Conservation (phyloP, 2,329 filamentous ascomycete species). For the Cercospora sp. region DNA sequence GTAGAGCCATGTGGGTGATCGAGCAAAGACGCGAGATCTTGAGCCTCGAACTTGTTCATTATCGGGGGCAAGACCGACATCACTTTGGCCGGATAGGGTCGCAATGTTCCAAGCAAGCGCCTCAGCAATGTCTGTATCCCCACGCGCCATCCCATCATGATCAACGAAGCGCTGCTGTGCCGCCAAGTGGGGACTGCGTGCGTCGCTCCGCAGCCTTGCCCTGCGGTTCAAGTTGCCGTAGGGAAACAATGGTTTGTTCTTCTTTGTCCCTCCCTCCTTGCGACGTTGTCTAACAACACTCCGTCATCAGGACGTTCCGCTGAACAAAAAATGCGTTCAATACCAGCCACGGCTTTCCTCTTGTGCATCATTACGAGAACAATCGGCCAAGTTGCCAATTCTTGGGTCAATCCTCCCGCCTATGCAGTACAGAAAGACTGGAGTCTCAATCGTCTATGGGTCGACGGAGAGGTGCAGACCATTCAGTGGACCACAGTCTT, state of each 20-base stretch:
- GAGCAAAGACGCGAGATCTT: neutral
- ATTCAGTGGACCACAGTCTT: neutral
- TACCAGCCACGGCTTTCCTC: neutral
- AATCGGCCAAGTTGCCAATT: neutral
- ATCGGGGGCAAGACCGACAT: neutral
- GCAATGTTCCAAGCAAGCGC: neutral
- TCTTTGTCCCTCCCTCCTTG: neutral
- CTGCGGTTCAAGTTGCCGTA: neutral
- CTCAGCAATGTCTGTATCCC: neutral
- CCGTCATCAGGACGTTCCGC: neutral
- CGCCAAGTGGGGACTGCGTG: neutral
- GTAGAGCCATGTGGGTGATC: too few relatives aligned
- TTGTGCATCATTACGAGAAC: neutral
- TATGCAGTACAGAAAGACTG: neutral
- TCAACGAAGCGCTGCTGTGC: neutral
- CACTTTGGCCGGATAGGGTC: neutral
- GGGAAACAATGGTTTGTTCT: neutral
- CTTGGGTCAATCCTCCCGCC: neutral
- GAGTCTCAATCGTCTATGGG: neutral
- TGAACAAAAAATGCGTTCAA: neutral
- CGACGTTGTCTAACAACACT: neutral
- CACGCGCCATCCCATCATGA: neutral
- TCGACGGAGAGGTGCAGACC: neutral
- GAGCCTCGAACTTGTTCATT: neutral
- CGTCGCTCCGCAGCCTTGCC: neutral